Evolutionary conservation across 2,329 filamentous ascomycete genomes (phyloP).

Genomic region (Thelonectria rubi): DNA sequence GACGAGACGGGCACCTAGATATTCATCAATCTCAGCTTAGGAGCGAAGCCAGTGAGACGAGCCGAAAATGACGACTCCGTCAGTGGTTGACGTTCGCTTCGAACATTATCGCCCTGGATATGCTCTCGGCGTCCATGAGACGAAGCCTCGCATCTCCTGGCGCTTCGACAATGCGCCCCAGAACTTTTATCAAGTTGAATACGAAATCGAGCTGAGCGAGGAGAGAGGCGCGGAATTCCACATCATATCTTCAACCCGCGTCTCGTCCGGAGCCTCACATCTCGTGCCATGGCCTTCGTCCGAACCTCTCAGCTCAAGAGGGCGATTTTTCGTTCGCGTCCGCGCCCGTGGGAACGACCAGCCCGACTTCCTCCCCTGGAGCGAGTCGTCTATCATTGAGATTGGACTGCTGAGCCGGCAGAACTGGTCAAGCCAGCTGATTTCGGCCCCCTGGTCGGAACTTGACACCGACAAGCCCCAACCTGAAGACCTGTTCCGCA

Average conservation of each 20-base stretch:
- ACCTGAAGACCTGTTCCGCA: conserved; percentile 27
- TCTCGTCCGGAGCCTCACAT: conserved; percentile 15
- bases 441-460: conserved; percentile 38
- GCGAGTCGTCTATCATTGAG: conserved; percentile 39
- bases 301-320: conserved; percentile 21
- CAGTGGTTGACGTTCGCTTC: conserved; percentile 23
- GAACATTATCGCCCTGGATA: conserved; percentile 23
- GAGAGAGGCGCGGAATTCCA: background rate
- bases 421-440: conserved; percentile 44
- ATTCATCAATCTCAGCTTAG: too few species aligned
- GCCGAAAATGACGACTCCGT: conserved; percentile 11
- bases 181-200: conserved; percentile 23
- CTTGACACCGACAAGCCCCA: conserved; percentile 35
- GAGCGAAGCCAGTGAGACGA: too few species aligned
- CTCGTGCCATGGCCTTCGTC: conserved; percentile 26
- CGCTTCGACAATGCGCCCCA: conserved; percentile 25
- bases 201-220: conserved; percentile 29
- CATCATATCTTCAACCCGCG: conserved; percentile 4
- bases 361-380: conserved; percentile 22
- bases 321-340: conserved; percentile 25
- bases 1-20: background rate
- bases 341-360: conserved; percentile 13
- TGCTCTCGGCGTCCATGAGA: conserved; percentile 24
- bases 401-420: conserved; percentile 43
- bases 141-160: conserved; percentile 24